These are phyloP conservation scores for Ustilago crameri DNA, from an alignment of 1,284 basidiomycete species.

Conservation along the genomic window DNA sequence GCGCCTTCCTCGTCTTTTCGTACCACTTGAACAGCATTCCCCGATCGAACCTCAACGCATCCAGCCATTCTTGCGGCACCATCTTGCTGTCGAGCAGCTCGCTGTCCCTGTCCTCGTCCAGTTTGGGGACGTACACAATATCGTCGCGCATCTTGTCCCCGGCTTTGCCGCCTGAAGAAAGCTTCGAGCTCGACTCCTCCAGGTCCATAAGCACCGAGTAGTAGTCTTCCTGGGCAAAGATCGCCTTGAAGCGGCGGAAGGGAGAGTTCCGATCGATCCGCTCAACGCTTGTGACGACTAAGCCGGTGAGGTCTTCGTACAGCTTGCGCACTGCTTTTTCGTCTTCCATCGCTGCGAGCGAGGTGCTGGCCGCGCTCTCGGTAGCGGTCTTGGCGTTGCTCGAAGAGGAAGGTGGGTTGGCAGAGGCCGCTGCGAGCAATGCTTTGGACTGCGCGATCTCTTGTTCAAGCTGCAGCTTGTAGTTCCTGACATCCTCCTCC, in stretches of 20 bases:
- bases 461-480: conserved; percentile 51
- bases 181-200: conserved; percentile 46
- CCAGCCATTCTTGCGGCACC: conserved; percentile 40
- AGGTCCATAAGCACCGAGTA: conserved; percentile 61
- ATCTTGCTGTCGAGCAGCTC: conserved; percentile 26
- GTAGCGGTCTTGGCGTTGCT: not conserved
- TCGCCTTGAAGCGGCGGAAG: conserved; percentile 48
- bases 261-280: conserved; percentile 16
- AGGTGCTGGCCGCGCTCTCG: conserved; percentile 6
- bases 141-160: conserved; percentile 43
- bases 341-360: conserved; percentile 41
- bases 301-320: conserved; percentile 66
- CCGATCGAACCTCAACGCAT: conserved; percentile 37
- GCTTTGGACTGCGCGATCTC: conserved; percentile 44
- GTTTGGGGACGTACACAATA: conserved; percentile 61
- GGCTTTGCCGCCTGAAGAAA: conserved; percentile 4
- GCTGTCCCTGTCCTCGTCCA: conserved; percentile 56
- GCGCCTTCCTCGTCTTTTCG: conserved; percentile 40
- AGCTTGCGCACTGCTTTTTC: conserved; percentile 61
- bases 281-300: conserved; percentile 58
- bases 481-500: conserved; percentile 39
- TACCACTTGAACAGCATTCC: conserved; percentile 47
- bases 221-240: conserved; percentile 61
- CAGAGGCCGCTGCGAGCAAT: conserved; percentile 15
- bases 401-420: conserved; percentile 5